Evolutionary conservation across 208 protist genomes (phyloP), one percentile per base, ranked within the genome.

Genomic region (Trypanosoma avium): DNA sequence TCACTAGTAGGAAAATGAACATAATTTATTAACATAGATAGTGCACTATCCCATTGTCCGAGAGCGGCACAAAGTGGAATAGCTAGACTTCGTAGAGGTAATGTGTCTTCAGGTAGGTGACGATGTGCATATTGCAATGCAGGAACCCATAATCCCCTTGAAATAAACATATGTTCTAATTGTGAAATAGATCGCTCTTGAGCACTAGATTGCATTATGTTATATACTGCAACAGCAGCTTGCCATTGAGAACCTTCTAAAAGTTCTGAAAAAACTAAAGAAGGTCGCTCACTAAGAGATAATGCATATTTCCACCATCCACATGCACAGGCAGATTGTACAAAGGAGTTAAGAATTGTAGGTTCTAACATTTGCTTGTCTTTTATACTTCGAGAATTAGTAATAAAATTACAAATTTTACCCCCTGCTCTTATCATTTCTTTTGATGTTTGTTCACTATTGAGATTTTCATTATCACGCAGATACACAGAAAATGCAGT

Each of bases 21-120:
- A 26, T 67, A 38, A 4, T 21, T 15, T 12, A 46, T n/a, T 45
- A 73, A 19, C 52, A 72, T 54, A 3, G 12, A 21, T 1, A 73
- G 35, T 3, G 53, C 60, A 33, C 50, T 49, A 9, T 26, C 6
- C 67, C 67, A 73, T 27, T 67, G 58, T 3, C 67, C 67, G 33
- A 73, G 43, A 5, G 67, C 67, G 4, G 53, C 67, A 48, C 59
- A 73, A 13, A 73, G 54, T 21, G 67, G 67, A 43, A 73, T 61
- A 12, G 53, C 57, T n/a, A 65, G 13, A 32, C 26, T 54, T 0
- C 67, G 58, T 3, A 73, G 21, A 4, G 52, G 8, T 29, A 67
- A 7, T 27, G 60, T 59, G 52, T 67, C 50, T 2, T 21, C 26
- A 21, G 67, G 58, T 8, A 70, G 33, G 40, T 36, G 24, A 12